Evolutionary conservation across 2,329 filamentous ascomycete species (phyloP), one percentile per base, ranked within the genome.

Genomic region (Colletotrichum destructivum): DNA sequence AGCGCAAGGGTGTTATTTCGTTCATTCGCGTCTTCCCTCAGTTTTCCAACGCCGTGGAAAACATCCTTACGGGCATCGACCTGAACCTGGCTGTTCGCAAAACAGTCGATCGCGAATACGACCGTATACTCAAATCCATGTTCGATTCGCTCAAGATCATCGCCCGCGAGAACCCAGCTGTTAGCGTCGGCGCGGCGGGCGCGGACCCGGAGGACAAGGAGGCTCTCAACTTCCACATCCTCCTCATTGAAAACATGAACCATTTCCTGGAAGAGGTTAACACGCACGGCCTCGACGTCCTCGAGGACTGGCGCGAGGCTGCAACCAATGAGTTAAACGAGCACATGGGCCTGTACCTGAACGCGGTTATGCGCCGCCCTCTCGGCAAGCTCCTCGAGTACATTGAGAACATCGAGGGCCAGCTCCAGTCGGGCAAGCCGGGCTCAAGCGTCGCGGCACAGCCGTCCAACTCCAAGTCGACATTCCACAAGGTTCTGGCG

Each of bases 191-290:
- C 21, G 66, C 81, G 7, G 83, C 83, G 54, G 81, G 84, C 15
- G 84, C 85, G 15, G 88, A 90, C 75, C 88, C 88, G 1, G 96
- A 98, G 81, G 96, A 98, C 79, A 98, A 99, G 83, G 95, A 98
- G 81, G 94, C 95, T 6, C 89, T 99, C 72, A 98, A 98, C 83
- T 98, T 97, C 83, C 95, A 98, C 82, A 98, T 99, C 77, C 88
- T 98, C 44, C 88, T 98, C 65, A 98, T 99, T 76, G 96, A 99
- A 82, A 99, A 99, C 81, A 98, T 98, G 95, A 97, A 98, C 79
- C 95, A 98, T 82, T 98, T 97, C 83, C 86, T 96, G 13, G 95
- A 98, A 80, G 95, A 98, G 81, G 93, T 97, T 11, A 94, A 97
- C 75, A 87, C 92, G 18, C 88, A 90, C 21, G 88, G 89, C 47